A percentile compares a stretch with the other conserved stretches of the same genome.
These are phyloP conservation scores for Diddensiella santjacobensis DNA, from an alignment of 805 yeast genomes.

Conservation along the genomic window DNA sequence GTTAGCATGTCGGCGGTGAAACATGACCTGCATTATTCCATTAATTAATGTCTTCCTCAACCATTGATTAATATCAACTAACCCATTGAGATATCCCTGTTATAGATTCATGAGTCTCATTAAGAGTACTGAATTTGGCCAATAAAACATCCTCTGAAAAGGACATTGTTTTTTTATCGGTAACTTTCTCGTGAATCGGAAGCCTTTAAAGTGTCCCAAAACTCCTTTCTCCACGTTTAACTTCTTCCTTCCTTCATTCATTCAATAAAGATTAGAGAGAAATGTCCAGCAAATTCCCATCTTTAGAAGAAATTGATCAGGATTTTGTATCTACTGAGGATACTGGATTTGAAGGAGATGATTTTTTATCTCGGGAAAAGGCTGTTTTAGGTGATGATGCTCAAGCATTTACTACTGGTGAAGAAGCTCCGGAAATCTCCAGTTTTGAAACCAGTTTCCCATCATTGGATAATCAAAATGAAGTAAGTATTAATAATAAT, in stretches of 20 bases:
- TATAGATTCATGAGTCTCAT: slow-evolving; percentile 66
- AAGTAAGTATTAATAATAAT: not conserved
- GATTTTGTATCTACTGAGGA: slow-evolving; percentile 24
- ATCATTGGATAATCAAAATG: slow-evolving; percentile 24
- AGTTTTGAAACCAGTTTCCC: slow-evolving; percentile 29
- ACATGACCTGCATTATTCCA: slow-evolving; percentile 36
- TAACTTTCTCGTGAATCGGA: not conserved
- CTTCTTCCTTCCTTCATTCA: slow-evolving; percentile 5
- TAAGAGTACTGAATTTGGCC: slow-evolving; percentile 41
- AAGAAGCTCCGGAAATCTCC: slow-evolving; percentile 19
- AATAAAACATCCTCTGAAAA: slow-evolving; percentile 48
- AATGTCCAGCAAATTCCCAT: slow-evolving; percentile 37
- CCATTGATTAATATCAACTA: too few species aligned
- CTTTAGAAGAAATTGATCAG: slow-evolving; percentile 36
- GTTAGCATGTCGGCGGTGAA: slow-evolving; percentile 57
- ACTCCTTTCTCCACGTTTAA: not conserved
- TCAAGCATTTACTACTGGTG: slow-evolving; percentile 32
- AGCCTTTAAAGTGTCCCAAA: not conserved
- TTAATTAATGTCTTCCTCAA: too few species aligned
- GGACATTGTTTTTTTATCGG: slow-evolving; percentile 41
- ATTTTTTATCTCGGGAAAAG: slow-evolving; percentile 39
- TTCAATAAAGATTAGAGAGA: slow-evolving; percentile 3
- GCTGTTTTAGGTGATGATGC: slow-evolving; percentile 43
- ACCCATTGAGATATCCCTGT: slow-evolving; percentile 74
- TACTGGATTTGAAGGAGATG: slow-evolving; percentile 35